Evolutionary conservation across 1,139 yeast genomes (phyloP).

Genomic region (Candida buenavistaensis): DNA sequence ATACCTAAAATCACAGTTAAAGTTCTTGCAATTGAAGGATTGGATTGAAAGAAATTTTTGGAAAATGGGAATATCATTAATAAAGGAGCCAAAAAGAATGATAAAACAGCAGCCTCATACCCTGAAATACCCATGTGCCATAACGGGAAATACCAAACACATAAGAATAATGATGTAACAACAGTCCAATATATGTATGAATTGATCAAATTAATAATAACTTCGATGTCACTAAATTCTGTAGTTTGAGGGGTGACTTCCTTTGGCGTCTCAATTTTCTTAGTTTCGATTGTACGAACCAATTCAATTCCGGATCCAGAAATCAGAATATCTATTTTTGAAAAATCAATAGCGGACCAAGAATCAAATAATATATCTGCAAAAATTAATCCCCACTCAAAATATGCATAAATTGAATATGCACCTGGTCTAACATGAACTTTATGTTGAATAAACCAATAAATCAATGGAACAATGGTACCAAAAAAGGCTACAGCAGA

Average conservation of each 20-base stretch:
- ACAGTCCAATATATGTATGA: constrained; percentile 84
- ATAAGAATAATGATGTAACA: constrained; percentile 73
- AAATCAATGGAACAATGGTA: constrained; percentile 75
- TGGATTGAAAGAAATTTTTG: constrained; percentile 32
- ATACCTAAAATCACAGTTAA: constrained; percentile 68
- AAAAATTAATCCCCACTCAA: constrained; percentile 87
- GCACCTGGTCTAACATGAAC: constrained; percentile 91
- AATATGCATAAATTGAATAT: constrained; percentile 88
- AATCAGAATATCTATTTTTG: constrained; percentile 48
- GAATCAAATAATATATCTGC: constrained; percentile 85
- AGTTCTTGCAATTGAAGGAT: constrained; percentile 51
- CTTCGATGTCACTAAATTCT: constrained; percentile 39
- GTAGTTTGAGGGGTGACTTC: constrained; percentile 11
- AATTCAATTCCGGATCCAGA: constrained; percentile 22
- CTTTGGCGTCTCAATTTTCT: constrained; percentile 42
- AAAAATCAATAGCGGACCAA: constrained; percentile 71
- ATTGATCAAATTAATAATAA: constrained; percentile 51
- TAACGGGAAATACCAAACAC: constrained; percentile 95
- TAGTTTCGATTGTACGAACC: constrained; percentile 11
- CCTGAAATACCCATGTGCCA: constrained; percentile 99
- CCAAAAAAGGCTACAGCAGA: constrained; percentile 66
- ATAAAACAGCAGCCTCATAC: constrained; percentile 68
- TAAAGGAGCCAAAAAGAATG: constrained; percentile 58
- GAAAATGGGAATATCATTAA: constrained; percentile 57
- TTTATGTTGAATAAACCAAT: constrained; percentile 91